Evolutionary conservation across 495 filamentous ascomycete genomes (phyloP), one percentile per base, ranked within the genome.

Genomic region (Pyrenula aspistea): DNA sequence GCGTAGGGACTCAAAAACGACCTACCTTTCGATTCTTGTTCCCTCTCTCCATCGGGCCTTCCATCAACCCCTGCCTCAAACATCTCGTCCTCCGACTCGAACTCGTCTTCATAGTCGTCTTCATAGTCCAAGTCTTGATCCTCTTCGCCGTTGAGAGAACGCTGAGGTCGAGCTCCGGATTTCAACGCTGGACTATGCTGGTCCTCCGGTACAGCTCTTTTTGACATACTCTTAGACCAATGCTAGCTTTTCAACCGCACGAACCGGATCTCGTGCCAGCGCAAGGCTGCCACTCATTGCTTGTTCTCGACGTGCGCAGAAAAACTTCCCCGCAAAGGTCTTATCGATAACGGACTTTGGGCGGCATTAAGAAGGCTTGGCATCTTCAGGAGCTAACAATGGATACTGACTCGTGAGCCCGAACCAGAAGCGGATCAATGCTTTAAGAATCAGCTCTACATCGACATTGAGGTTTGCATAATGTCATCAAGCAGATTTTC

Each of bases 41-140:
- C 89, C 49, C 91, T 78, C 71, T 96, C 91, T n/a, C 83, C 88
- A 71, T 95, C 90, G 22, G 91, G 91, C 60, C 88, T 76, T 19
- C 91, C 93, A 61, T 98, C 91, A 15, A 94, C 89, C 54, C 91
- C 93, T 24, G 92, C 91, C 72, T 96, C 93, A 54, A 96, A 69
- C 51, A 97, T 87, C 72, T 97, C 92, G 65, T 96, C 91, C 61
- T 96, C 92, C 63, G 89, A 95, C 75, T 96, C 91, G 64, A 89
- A 97, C 64, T 97, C 92, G 63, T 96, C 92, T 69, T 95, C 92
- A 59, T 86, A 97, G 61, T 96, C 88, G 70, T 97, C 92, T 68
- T 96, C 92, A 60, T 95, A 96, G 58, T 93, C 88, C 65, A 87
- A 87, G 31, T 4, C 31, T 15, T 4, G 31, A 73, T 85, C 85